Conservation (phyloP, 2,329 filamentous ascomycete genomes). For the Paramyrothecium sp. region DNA sequence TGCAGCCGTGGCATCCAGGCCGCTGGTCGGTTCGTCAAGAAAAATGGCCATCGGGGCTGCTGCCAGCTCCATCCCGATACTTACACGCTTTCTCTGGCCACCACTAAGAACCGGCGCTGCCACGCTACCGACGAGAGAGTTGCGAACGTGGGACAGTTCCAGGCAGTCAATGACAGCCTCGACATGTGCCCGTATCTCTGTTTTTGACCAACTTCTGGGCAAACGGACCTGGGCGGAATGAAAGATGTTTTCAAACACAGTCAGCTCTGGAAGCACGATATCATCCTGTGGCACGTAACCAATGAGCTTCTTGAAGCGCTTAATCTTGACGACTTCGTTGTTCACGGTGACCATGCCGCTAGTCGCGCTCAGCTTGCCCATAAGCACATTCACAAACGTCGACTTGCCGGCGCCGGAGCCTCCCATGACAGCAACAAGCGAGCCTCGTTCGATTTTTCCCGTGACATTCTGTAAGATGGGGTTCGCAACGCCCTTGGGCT, state of each 20-base stretch:
- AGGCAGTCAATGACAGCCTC: constrained; percentile 55
- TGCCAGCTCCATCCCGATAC: constrained; percentile 58
- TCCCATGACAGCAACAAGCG: constrained; percentile 59
- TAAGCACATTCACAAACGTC: constrained; percentile 60
- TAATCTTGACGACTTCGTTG: constrained; percentile 44
- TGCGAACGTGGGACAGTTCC: constrained; percentile 48
- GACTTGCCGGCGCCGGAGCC: constrained; percentile 59
- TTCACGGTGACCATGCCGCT: constrained; percentile 52
- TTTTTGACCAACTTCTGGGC: constrained; percentile 47
- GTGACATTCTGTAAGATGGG: constrained; percentile 53
- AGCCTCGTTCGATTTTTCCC: constrained; percentile 51
- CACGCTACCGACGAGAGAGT: constrained; percentile 50
- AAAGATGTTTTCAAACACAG: constrained; percentile 60
- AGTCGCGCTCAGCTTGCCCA: constrained; percentile 55
- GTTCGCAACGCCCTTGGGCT: constrained; percentile 40
- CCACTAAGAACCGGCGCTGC: constrained; percentile 52
- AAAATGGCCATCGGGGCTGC: constrained; percentile 56
- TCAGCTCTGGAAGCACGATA: constrained; percentile 57
- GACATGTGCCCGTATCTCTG: constrained; percentile 51
- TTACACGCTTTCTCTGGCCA: constrained; percentile 57
- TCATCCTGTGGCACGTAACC: constrained; percentile 64
- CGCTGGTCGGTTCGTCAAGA: constrained; percentile 52
- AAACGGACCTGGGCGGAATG: constrained; percentile 56
- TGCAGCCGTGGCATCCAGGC: constrained; percentile 54
- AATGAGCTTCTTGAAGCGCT: constrained; percentile 56